Evolutionary conservation across 805 yeast species (phyloP).

Genomic region (Lipomyces lipofer): DNA sequence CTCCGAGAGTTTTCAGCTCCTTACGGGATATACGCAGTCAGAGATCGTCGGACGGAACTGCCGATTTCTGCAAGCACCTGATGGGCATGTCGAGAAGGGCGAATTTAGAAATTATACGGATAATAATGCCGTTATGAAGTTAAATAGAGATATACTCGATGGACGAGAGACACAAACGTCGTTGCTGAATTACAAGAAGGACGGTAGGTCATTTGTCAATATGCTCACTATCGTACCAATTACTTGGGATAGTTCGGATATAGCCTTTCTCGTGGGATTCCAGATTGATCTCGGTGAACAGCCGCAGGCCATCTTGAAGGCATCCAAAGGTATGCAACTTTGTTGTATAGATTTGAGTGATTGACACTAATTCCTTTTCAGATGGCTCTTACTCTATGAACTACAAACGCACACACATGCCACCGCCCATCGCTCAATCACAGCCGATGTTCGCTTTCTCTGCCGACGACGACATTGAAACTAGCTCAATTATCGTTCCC

Average conservation of each 20-base stretch:
- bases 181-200: constrained; percentile 14
- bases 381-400: constrained; percentile 10
- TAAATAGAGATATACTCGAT: constrained; percentile 8
- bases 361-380: no score
- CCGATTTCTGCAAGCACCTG: constrained; percentile 22
- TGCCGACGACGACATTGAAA: neutral
- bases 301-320: constrained; percentile 12
- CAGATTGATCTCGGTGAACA: constrained; percentile 17
- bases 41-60: constrained; percentile 23
- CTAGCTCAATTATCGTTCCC: neutral
- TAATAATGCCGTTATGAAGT: constrained; percentile 5
- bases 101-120: constrained; percentile 13
- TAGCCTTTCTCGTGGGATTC: constrained; percentile 19
- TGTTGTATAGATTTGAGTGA: no score
- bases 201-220: constrained; percentile 19
- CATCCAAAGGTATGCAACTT: constrained; percentile 3
- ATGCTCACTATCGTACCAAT: constrained; percentile 19
- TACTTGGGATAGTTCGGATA: constrained; percentile 14
- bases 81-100: constrained; percentile 14
- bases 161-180: constrained; percentile 19
- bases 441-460: neutral
- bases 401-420: constrained; percentile 12
- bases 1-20: constrained; percentile 8
- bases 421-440: constrained; percentile 6
- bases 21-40: constrained; percentile 15